Percentiles rank a stretch among this genome's conserved stretches.
phyloP scores from a whole-genome alignment of 768 basidiomycete genomes.

The Postia placenta region DNA sequence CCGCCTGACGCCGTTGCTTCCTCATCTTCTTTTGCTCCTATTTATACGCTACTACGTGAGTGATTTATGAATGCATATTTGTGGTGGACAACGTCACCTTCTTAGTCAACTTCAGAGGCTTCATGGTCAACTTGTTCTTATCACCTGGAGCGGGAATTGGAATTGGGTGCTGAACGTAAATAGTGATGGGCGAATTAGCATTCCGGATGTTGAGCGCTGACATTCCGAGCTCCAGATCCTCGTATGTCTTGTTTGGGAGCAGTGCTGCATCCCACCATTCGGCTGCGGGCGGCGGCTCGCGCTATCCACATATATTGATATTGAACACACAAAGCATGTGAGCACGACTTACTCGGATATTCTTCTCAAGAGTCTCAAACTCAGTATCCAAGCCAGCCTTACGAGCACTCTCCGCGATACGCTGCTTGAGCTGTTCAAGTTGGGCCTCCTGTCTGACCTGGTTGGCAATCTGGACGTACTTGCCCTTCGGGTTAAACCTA shows the following conservation, averaged over 20 bases:
- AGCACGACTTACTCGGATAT: conserved; percentile 59
- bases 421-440: conserved; percentile 85
- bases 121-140: conserved; percentile 70
- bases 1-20: conserved; percentile 79
- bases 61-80: too few relatives aligned
- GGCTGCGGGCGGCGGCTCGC: conserved; percentile 78
- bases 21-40: conserved; percentile 96
- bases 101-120: conserved; percentile 88
- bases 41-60: background rate
- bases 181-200: conserved; percentile 69
- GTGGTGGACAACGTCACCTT: conserved; percentile 56
- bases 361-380: conserved; percentile 85
- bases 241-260: conserved; percentile 74
- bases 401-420: conserved; percentile 87
- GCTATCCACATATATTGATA: conserved; percentile 32
- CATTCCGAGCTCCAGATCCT: conserved; percentile 58
- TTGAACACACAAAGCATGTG: background rate
- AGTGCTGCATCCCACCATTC: conserved; percentile 98
- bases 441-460: conserved; percentile 70
- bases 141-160: conserved; percentile 89
- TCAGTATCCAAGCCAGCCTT: conserved; percentile 96
- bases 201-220: conserved; percentile 58
- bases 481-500: conserved; percentile 89
- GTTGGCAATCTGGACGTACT: conserved; percentile 72
- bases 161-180: conserved; percentile 96